Conservation (phyloP, 108 stramenopile species). For the Cyclotella atomus region DNA sequence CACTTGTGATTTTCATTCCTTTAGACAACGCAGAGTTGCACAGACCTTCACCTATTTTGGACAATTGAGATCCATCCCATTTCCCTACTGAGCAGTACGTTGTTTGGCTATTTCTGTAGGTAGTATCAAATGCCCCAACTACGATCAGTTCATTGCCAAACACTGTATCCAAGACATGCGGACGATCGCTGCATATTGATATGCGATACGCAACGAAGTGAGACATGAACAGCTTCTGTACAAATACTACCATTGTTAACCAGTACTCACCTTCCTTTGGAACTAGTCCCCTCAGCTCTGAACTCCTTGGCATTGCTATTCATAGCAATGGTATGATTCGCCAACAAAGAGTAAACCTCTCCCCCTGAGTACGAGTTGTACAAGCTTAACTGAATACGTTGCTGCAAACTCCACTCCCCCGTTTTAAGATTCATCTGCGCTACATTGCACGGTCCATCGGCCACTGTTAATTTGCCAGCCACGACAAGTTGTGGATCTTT, state of each 20-base stretch:
- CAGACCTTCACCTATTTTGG: slow-evolving; percentile 92
- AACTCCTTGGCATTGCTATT: slow-evolving; percentile 45
- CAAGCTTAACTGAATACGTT: slow-evolving; percentile 80
- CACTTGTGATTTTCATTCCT: slow-evolving; percentile 90
- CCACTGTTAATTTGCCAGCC: slow-evolving; percentile 87
- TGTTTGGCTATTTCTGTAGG: slow-evolving; percentile 89
- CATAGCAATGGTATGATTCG: slow-evolving; percentile 73
- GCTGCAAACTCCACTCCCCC: slow-evolving; percentile 73
- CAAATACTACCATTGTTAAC: not conserved
- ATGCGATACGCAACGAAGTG: not conserved
- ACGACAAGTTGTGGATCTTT: slow-evolving; percentile 76
- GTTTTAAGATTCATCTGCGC: slow-evolving; percentile 75
- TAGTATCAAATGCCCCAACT: slow-evolving; percentile 94
- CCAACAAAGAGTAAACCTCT: slow-evolving; percentile 81
- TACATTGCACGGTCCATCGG: slow-evolving; percentile 82
- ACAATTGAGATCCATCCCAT: slow-evolving; percentile 84
- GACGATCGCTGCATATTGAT: slow-evolving; percentile 16
- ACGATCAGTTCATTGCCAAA: slow-evolving; percentile 81
- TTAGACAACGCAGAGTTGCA: slow-evolving; percentile 89
- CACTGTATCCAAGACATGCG: slow-evolving; percentile 35
- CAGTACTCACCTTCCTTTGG: slow-evolving; percentile 19
- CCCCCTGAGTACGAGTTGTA: slow-evolving; percentile 91
- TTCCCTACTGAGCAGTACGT: slow-evolving; percentile 94
- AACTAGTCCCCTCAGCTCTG: slow-evolving; percentile 25
- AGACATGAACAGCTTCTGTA: not conserved